Evolutionary conservation across 768 basidiomycete species (phyloP).

Genomic region (Multifurca ochricompacta): DNA sequence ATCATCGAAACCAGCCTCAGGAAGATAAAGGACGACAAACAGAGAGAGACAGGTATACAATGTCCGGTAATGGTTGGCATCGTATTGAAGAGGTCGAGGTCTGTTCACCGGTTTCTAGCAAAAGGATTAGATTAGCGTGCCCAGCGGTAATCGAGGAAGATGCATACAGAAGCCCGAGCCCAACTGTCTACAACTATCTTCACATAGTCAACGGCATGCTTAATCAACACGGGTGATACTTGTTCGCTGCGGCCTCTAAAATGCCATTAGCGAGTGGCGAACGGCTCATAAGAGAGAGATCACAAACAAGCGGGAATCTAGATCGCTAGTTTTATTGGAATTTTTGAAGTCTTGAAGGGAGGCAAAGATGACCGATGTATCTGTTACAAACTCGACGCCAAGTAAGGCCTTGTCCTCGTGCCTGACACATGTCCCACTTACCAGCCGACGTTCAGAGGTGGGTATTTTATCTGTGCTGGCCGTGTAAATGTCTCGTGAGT

Average conservation of each 20-base stretch:
- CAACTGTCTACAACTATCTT: slow-evolving; percentile 72
- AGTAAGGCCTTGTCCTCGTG: slow-evolving; percentile 1
- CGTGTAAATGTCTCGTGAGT: slow-evolving; percentile 56
- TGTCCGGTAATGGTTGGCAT: slow-evolving; percentile 53
- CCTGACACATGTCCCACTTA: slow-evolving; percentile 24
- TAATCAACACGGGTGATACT: slow-evolving; percentile 44
- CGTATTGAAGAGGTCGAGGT: slow-evolving; percentile 25
- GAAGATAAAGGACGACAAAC: slow-evolving; percentile 75
- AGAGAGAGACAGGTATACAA: slow-evolving; percentile 79
- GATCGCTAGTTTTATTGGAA: slow-evolving; percentile 32
- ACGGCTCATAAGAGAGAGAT: slow-evolving; percentile 9
- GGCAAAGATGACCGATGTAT: slow-evolving; percentile 66
- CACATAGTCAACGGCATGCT: slow-evolving; percentile 69
- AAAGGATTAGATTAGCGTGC: not conserved
- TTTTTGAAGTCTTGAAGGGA: slow-evolving; percentile 57
- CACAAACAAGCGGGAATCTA: slow-evolving; percentile 39
- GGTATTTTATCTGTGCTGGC: slow-evolving; percentile 47
- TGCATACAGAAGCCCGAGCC: slow-evolving; percentile 60
- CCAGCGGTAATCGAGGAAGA: not conserved
- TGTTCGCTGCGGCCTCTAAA: slow-evolving; percentile 46
- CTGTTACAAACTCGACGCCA: slow-evolving; percentile 55
- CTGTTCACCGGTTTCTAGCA: slow-evolving; percentile 24
- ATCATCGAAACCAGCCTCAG: slow-evolving; percentile 71
- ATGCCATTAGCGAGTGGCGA: not conserved
- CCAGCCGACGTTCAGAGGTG: slow-evolving; percentile 55